Conservation (phyloP, 768 basidiomycete species). For the Erythrobasidium yunnanense region DNA sequence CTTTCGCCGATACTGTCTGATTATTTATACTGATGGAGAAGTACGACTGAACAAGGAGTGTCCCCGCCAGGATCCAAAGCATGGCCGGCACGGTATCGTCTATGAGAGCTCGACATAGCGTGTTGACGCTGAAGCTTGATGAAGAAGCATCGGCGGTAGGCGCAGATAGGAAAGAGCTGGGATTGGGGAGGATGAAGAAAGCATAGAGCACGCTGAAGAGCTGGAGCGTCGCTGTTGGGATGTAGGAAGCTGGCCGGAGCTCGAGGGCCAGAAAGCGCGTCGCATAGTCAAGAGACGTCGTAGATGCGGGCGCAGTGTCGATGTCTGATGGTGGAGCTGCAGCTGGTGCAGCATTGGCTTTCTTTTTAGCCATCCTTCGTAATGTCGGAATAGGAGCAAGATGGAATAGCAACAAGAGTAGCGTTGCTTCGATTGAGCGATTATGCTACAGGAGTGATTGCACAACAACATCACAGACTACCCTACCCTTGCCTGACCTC, state of each 20-base stretch:
- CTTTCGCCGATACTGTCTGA: background rate
- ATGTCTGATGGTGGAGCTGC: background rate
- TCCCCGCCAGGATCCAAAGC: background rate
- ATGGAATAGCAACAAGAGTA: background rate
- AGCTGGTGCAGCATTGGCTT: background rate
- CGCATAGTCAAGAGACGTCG: background rate
- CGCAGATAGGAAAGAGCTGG: too few relatives aligned
- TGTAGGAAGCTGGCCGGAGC: background rate
- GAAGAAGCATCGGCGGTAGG: too few relatives aligned
- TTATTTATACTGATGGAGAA: background rate
- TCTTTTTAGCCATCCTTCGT: background rate
- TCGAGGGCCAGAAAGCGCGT: background rate
- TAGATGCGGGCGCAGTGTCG: background rate
- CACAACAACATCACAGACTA: background rate
- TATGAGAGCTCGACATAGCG: background rate
- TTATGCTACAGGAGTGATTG: background rate
- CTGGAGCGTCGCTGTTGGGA: constrained; percentile 1
- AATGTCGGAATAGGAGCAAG: background rate
- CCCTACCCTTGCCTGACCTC: background rate
- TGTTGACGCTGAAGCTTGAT: background rate
- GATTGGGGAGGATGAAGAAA: background rate
- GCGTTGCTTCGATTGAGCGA: background rate
- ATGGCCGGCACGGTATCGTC: background rate
- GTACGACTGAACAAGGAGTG: constrained; percentile 13
- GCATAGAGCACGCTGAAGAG: background rate